Base-by-base conservation (phyloP, 108 stramenopile genomes). In the Cylindrotheca fusiformis region DNA sequence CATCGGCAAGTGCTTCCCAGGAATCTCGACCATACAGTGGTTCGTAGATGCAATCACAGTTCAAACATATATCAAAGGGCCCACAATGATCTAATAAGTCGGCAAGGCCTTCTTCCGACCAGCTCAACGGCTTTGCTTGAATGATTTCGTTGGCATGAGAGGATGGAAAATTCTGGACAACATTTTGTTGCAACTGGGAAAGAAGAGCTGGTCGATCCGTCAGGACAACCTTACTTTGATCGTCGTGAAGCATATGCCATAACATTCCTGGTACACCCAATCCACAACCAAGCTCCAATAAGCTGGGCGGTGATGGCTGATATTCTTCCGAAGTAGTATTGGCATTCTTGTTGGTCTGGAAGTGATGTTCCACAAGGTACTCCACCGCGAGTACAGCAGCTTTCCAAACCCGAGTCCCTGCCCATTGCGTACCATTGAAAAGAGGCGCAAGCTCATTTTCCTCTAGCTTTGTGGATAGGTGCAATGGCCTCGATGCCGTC, bases 41-140 rank as follows among this genome's bases (percentile, higher is more conserved):
- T 63, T 88, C 89, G 62, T 82, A 94, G 8, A 94, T 71, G 68
- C 92, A 94, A 63, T 94, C 92, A 50, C 89, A 94, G 60, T 90
- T 88, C 21, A 94, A 48, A 32, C 88, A 81, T 41, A 90, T 68
- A 48, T 90, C 88, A 76, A 93, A 90, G 10, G 46, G 12, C 21
- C 52, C 31, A 46, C 32, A 52, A 52, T 56, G 21, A 29, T 58
- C 26, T 51, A 55, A 21, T 32, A 64, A 69, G 6, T 52, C 45
- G 48, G 20, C 26, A 36, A 75, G 30, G 10, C 69, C 85, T 24
- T 72, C 68, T 5, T 55, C 49, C 26, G 81, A 83, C 85, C 85
- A 86, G 28, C 54, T 59, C 48, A 75, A 50, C 23, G 55, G 44
- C 3, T 30, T 28, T 4, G 74, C 74, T 19, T 52, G 29, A 45